A percentile compares a stretch with the other conserved stretches of the same genome.
Evolutionary conservation across 2,329 filamentous ascomycete species (phyloP).

Genomic region (Penicillium sp.): DNA sequence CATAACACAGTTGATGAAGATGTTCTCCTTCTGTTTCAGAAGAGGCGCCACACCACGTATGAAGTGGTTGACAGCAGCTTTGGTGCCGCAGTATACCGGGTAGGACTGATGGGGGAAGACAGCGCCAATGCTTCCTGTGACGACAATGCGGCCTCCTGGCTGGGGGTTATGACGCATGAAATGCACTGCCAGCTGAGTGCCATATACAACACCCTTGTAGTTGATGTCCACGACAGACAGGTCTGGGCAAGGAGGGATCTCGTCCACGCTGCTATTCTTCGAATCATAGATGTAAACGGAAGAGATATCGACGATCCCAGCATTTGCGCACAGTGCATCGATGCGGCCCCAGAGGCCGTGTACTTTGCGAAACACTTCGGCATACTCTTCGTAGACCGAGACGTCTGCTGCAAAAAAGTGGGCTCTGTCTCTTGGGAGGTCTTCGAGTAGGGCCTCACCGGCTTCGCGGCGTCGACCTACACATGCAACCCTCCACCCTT

Average conservation of each 20-base stretch:
- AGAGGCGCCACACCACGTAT: constrained; percentile 43
- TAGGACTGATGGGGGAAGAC: constrained; percentile 48
- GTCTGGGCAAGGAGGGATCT: constrained; percentile 49
- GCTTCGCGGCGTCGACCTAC: constrained; percentile 41
- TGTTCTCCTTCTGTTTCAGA: constrained; percentile 50
- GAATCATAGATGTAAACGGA: constrained; percentile 49
- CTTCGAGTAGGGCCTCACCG: constrained; percentile 37
- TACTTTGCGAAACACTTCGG: constrained; percentile 44
- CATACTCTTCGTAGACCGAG: constrained; percentile 49
- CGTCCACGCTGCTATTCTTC: constrained; percentile 26
- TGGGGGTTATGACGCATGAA: constrained; percentile 55
- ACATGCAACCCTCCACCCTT: constrained; percentile 36
- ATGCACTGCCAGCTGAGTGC: constrained; percentile 52
- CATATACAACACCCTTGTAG: constrained; percentile 55
- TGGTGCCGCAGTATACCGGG: constrained; percentile 55
- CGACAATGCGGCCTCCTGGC: constrained; percentile 48
- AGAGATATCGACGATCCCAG: constrained; percentile 51
- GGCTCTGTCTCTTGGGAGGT: constrained; percentile 31
- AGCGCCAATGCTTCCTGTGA: constrained; percentile 47
- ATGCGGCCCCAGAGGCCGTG: constrained; percentile 49
- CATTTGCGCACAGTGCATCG: constrained; percentile 54
- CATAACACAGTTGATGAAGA: constrained; percentile 51
- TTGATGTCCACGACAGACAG: constrained; percentile 51
- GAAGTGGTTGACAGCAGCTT: constrained; percentile 50
- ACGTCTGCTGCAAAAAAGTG: constrained; percentile 52